Evolutionary conservation across 805 yeast genomes (phyloP).

Genomic region (Lipomyces sp.): DNA sequence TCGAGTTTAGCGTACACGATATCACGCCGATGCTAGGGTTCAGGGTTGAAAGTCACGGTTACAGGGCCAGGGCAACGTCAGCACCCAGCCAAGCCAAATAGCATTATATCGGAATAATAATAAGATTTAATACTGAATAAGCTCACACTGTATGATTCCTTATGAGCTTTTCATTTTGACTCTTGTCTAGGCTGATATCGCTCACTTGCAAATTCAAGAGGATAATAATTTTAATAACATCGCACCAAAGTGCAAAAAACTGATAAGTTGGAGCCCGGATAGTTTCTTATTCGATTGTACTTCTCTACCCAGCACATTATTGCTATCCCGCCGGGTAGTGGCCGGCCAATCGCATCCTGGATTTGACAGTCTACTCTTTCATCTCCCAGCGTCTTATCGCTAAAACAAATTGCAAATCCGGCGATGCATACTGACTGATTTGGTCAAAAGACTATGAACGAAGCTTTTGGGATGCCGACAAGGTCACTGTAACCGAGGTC

Average conservation of each 20-base stretch:
- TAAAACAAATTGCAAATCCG: background rate
- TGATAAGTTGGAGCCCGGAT: no score
- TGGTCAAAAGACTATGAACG: background rate
- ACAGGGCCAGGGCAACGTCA: no score
- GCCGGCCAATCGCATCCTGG: no score
- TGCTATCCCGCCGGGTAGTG: no score
- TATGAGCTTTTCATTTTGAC: background rate
- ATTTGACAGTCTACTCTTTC: no score
- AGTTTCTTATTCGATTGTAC: no score
- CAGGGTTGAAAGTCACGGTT: no score
- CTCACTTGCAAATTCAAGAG: background rate
- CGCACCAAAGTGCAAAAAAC: background rate
- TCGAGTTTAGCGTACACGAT: no score
- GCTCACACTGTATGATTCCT: background rate
- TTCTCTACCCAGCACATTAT: no score
- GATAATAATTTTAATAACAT: background rate
- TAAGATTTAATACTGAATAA: background rate
- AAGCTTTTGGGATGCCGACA: background rate
- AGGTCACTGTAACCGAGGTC: background rate
- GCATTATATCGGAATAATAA: background rate
- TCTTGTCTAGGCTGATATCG: background rate
- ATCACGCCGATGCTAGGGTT: no score
- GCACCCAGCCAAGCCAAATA: no score
- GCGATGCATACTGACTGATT: background rate
- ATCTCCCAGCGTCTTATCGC: no score